These are phyloP conservation scores for Clohesyomyces aquaticus DNA, from an alignment of 495 filamentous ascomycete species.

Conservation along the genomic window DNA sequence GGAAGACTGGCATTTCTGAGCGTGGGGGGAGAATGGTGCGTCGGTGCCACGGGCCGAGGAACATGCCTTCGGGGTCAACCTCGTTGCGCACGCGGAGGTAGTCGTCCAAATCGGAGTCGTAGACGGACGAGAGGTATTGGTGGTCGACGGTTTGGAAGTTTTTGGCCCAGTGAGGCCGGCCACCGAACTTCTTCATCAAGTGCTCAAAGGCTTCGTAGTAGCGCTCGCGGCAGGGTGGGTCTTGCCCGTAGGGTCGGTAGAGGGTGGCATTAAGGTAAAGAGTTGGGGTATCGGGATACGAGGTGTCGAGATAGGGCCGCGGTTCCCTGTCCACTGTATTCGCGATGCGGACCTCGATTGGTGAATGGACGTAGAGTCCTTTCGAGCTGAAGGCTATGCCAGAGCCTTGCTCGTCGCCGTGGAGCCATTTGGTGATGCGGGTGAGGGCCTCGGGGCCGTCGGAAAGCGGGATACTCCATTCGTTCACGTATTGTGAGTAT, in stretches of 20 bases:
- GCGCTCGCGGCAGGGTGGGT: constrained; percentile 74
- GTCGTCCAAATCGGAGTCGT: constrained; percentile 59
- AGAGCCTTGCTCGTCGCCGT: constrained; percentile 59
- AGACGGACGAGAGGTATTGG: constrained; percentile 61
- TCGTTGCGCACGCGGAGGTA: constrained; percentile 71
- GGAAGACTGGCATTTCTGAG: constrained; percentile 22
- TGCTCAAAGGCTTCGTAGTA: constrained; percentile 96
- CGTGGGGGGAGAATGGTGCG: constrained; percentile 61
- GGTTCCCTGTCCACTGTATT: constrained; percentile 66
- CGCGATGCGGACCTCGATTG: constrained; percentile 87
- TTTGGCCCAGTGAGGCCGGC: constrained; percentile 97
- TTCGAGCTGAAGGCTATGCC: constrained; percentile 78
- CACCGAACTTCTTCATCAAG: constrained; percentile 89
- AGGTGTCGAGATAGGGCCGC: constrained; percentile 81
- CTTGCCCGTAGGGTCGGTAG: constrained; percentile 82
- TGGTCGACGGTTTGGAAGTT: constrained; percentile 68
- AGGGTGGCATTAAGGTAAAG: constrained; percentile 96
- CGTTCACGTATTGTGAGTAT: constrained; percentile 95
- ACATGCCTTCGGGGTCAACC: constrained; percentile 89
- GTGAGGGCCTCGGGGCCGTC: constrained; percentile 86
- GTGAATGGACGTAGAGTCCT: constrained; percentile 86
- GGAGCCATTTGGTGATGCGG: constrained; percentile 83
- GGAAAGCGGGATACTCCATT: constrained; percentile 92
- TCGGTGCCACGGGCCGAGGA: constrained; percentile 87
- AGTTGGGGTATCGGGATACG: constrained; percentile 67